Percentiles rank a stretch among this genome's conserved stretches.
Evolutionary conservation across 2,329 filamentous ascomycete genomes (phyloP).

Genomic region (Cladosporium colombiae): DNA sequence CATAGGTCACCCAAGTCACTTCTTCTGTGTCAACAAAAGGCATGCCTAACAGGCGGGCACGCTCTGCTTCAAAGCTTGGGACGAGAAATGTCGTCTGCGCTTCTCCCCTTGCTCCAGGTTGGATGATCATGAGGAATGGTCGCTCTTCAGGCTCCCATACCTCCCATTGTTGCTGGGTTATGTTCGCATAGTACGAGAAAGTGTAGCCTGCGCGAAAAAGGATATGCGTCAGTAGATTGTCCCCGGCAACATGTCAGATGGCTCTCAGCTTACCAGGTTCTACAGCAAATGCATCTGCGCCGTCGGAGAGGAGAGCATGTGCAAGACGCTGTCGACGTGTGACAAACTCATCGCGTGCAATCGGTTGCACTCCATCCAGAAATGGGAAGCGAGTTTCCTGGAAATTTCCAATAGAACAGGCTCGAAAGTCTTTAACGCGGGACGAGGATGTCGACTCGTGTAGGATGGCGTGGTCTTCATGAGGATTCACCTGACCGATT

Average conservation of each 20-base stretch:
- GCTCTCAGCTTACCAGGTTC: slow-evolving; percentile 51
- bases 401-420: slow-evolving; percentile 58
- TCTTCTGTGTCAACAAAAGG: slow-evolving; percentile 54
- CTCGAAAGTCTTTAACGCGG: slow-evolving; percentile 33
- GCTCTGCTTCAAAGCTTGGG: slow-evolving; percentile 62
- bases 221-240: neutral
- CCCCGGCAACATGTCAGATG: too few species aligned
- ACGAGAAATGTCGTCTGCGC: slow-evolving; percentile 61
- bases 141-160: slow-evolving; percentile 66
- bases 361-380: slow-evolving; percentile 51
- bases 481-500: neutral
- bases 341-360: slow-evolving; percentile 55
- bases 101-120: slow-evolving; percentile 51
- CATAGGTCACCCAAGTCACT: slow-evolving; percentile 55
- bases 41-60: slow-evolving; percentile 60
- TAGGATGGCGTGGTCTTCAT: neutral
- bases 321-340: slow-evolving; percentile 59
- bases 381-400: slow-evolving; percentile 50
- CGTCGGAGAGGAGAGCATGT: slow-evolving; percentile 52
- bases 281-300: slow-evolving; percentile 60
- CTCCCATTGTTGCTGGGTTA: slow-evolving; percentile 63
- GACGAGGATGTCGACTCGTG: neutral
- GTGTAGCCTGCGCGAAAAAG: slow-evolving; percentile 51
- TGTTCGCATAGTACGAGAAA: slow-evolving; percentile 65
- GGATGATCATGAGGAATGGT: slow-evolving; percentile 63